phyloP scores from a whole-genome alignment of 257 asterid species.

The Knoxia roxburghii region DNA sequence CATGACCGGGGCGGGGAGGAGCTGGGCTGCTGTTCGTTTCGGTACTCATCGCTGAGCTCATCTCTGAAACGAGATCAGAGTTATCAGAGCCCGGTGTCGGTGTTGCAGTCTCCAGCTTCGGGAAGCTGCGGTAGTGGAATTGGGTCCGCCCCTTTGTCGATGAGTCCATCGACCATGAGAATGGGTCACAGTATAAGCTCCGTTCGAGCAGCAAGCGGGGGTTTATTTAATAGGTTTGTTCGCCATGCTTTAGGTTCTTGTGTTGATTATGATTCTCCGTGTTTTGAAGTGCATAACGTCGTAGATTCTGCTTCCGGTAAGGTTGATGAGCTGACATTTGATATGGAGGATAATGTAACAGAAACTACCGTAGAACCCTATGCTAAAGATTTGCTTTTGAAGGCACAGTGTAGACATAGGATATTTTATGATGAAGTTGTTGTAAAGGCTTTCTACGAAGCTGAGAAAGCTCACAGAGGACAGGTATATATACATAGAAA shows the following conservation, averaged over 20 bases:
- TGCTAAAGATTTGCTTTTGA: constrained; percentile 59
- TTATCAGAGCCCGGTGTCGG: constrained; percentile 94
- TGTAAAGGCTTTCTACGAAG: constrained; percentile 70
- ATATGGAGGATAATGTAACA: constrained; percentile 58
- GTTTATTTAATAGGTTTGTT: constrained; percentile 60
- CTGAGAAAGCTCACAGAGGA: constrained; percentile 75
- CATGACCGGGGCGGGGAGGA: constrained; percentile 82
- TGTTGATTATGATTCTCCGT: constrained; percentile 55
- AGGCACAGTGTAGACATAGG: constrained; percentile 65
- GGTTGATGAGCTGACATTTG: constrained; percentile 74
- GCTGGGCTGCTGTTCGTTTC: constrained; percentile 56
- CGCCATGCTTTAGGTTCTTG: constrained; percentile 66
- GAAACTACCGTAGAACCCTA: constrained; percentile 45
- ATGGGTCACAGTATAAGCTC: constrained; percentile 46
- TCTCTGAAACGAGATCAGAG: constrained; percentile 64
- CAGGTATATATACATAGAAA: constrained; percentile 44
- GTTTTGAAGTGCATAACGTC: constrained; percentile 32
- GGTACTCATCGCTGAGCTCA: constrained; percentile 61
- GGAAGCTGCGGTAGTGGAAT: constrained; percentile 32
- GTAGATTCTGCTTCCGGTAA: constrained; percentile 28
- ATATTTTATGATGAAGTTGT: constrained; percentile 71
- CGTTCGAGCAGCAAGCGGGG: constrained; percentile 43
- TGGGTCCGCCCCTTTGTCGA: constrained; percentile 33
- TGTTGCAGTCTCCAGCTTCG: constrained; percentile 59
- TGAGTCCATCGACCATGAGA: constrained; percentile 50